Base-by-base conservation (phyloP, 208 protist genomes). In the Trypanosoma brucei region DNA sequence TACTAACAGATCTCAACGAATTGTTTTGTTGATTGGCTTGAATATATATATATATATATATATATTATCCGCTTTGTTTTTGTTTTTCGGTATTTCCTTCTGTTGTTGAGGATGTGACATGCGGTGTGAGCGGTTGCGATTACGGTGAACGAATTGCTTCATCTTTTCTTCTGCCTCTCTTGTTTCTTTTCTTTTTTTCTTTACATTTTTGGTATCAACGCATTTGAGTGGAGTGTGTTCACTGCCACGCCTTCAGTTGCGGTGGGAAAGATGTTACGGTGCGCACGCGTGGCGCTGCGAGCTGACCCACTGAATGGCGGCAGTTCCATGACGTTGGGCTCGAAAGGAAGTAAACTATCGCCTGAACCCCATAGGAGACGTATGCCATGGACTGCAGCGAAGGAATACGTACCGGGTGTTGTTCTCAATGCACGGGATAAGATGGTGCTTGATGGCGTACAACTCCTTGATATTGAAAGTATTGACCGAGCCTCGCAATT, bases 381-480 rank as follows among this genome's bases (percentile, higher is more conserved):
- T 36, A 95, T 95, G 89, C 89, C 89, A 40, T 95, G 89, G 86
- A 95, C 81, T 3, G 81, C 80, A n/a, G 71, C 84, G 2, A 79
- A 86, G 61, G 89, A 95, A 61, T 87, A 84, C 46, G 79, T 95
- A 6, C 86, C 89, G 2, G 86, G 78, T 51, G 80, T 90, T 46
- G 86, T 95, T 33, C 71, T 95, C n/a, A 78, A 86, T 71, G 77
- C 64, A 13, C 85, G 85, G 59, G 81, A 95, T 37, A 92, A 90
- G 65, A 64, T 86, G 42, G 79, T 95, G 11, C 67, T 95, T 13
- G 85, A 95, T 69, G 86, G 89, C 7, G 76, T 75, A 48, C 70
- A 87, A 67, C 68, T 95, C 11, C 71, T 94, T 11, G 88, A 94
- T 62, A 72, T 77, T 31, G 89, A 92, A 40, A 78, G 83, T 61